Evolutionary conservation across 2,329 filamentous ascomycete genomes (phyloP).

Genomic region (Apiospora saccharicola): DNA sequence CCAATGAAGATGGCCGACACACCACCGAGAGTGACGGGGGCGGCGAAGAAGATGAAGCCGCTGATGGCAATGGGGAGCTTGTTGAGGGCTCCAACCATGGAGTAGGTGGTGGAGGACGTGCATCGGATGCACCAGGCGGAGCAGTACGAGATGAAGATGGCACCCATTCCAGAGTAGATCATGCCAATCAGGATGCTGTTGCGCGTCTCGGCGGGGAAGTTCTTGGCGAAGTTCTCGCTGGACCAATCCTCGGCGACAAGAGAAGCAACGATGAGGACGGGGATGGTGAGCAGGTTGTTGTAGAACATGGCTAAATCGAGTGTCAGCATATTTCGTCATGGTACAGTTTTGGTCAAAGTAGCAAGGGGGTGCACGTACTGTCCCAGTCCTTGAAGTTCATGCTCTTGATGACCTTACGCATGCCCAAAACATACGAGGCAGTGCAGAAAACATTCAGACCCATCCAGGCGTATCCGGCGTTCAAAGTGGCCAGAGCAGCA

Average conservation of each 20-base stretch:
- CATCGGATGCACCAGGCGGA: constrained; percentile 98
- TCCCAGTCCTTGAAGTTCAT: constrained; percentile 99
- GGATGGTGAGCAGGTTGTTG: constrained; percentile 97
- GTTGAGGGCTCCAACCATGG: constrained; percentile 97
- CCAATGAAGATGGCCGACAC: constrained; percentile 91
- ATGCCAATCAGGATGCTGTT: constrained; percentile 86
- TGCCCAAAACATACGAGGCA: constrained; percentile 85
- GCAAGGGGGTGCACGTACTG: constrained; percentile 68
- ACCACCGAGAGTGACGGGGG: constrained; percentile 89
- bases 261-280: constrained; percentile 84
- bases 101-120: constrained; percentile 97
- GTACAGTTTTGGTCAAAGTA: background rate
- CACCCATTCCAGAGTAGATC: constrained; percentile 90
- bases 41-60: constrained; percentile 93
- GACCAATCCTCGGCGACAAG: constrained; percentile 94
- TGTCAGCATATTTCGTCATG: constrained; percentile 40
- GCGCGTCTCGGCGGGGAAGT: constrained; percentile 86
- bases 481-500: constrained; percentile 84
- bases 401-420: constrained; percentile 99
- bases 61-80: constrained; percentile 95
- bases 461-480: constrained; percentile 98
- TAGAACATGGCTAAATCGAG: constrained; percentile 88
- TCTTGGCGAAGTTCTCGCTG: constrained; percentile 77
- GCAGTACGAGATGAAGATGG: constrained; percentile 99
- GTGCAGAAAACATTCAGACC: constrained; percentile 95